phyloP scores from a whole-genome alignment of 305 asterid species.

The Fraxinus albicans region DNA sequence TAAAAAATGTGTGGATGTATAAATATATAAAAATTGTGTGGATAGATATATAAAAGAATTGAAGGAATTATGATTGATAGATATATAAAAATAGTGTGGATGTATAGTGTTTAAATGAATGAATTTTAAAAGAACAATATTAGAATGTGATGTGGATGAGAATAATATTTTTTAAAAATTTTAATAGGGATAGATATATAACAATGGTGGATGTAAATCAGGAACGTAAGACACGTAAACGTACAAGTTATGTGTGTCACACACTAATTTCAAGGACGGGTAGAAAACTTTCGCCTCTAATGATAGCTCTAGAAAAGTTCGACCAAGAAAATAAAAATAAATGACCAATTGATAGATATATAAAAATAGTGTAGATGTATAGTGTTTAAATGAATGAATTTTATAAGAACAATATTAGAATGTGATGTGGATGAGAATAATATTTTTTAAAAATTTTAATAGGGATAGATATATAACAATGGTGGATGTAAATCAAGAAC shows the following conservation, averaged over 20 bases:
- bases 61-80: not conserved
- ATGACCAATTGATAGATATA: not conserved
- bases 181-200: no score
- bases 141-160: no score
- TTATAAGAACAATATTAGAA: no score
- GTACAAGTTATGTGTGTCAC: not conserved
- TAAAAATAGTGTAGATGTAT: not conserved
- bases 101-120: not conserved
- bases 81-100: not conserved
- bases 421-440: no score
- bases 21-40: not conserved
- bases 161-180: no score
- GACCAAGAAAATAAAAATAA: not conserved
- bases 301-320: not conserved
- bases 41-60: not conserved
- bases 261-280: not conserved
- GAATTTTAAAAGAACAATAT: no score
- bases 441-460: no score
- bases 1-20: no score
- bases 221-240: not conserved
- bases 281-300: not conserved
- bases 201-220: no score
- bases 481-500: no score
- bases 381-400: no score
- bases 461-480: no score